These are phyloP conservation scores for Mortierella claussenii DNA, from an alignment of 192 early-diverging fungal genomes.

Conservation along the genomic window DNA sequence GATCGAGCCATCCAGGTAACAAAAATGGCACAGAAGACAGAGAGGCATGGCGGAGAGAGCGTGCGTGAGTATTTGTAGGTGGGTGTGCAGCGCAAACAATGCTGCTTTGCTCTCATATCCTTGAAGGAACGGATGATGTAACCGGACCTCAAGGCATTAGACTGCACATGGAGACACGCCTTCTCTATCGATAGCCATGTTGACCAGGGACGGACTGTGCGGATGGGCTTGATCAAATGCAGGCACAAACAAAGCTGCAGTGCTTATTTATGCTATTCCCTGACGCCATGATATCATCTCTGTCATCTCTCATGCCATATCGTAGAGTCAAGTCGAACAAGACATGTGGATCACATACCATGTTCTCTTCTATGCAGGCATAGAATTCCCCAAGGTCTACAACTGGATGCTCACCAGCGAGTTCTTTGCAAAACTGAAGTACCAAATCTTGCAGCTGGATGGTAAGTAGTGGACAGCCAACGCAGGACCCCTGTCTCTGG, in stretches of 20 bases:
- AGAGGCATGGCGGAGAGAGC: too few relatives aligned
- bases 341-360: slow-evolving; percentile 60
- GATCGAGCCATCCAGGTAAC: slow-evolving; percentile 45
- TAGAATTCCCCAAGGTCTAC: slow-evolving; percentile 56
- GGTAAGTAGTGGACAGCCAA: slow-evolving; percentile 1
- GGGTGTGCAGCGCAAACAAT: too few relatives aligned
- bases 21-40: background rate
- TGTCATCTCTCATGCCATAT: background rate
- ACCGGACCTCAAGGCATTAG: too few relatives aligned
- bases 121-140: background rate
- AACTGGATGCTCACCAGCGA: slow-evolving; percentile 54
- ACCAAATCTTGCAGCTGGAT: slow-evolving; percentile 51
- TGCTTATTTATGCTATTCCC: too few relatives aligned
- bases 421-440: slow-evolving; percentile 60
- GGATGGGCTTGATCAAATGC: too few relatives aligned
- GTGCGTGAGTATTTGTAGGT: too few relatives aligned
- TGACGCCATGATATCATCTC: background rate
- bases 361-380: slow-evolving; percentile 58
- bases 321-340: slow-evolving; percentile 24
- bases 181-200: too few relatives aligned
- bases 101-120: too few relatives aligned
- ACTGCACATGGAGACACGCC: too few relatives aligned
- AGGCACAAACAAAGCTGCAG: too few relatives aligned
- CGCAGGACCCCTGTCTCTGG: too few relatives aligned
- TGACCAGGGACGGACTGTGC: too few relatives aligned